Base-by-base conservation (phyloP, 73 alveolate species). In the Paramecium caudatum region DNA sequence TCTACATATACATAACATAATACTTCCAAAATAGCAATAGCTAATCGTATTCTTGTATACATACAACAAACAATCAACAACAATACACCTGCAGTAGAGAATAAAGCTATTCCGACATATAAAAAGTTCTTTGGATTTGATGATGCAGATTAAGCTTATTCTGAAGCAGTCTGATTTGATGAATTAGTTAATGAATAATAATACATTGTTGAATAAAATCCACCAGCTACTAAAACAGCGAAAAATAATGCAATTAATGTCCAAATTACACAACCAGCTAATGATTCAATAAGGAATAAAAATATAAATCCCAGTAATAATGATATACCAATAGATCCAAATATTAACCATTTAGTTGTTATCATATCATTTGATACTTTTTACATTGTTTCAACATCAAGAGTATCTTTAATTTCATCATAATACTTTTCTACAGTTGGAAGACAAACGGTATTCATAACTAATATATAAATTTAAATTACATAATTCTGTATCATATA, bases 31-130 rank as follows among this genome's bases (percentile, higher is more conserved):
- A 97, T 91, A 12, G 99, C 97, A 25, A 94, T 92, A 3, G 99
- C 98, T n/a, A 97, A 90, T 61, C 98, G 90, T 21, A 97, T 95
- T 82, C 97, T 94, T 33, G 93, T 95, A 82, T 97, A 96, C 96
- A 94, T 94, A 86, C 98, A 96, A 3, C 94, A 32, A 0, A 96
- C 70, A 32, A 93, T 70, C 25, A 95, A 45, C 16, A 94, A 37
- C 88, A 90, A 91, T 13, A 93, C 13, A 15, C 94, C 95, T 21
- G 95, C 97, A 19, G 95, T 50, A 4, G 74, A 85, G 39, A 32
- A 92, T 5, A 82, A n/a, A 30, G 62, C 46, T 10, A 23, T 21
- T n/a, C 90, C 91, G 5, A 74, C 6, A 37, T 23, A 36, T 37
- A 74, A 21, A 74, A 41, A 74, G 12, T 74, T 74, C 3, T 74